Conservation (phyloP, 441 rosid genomes). For the Eruca vesicaria region DNA sequence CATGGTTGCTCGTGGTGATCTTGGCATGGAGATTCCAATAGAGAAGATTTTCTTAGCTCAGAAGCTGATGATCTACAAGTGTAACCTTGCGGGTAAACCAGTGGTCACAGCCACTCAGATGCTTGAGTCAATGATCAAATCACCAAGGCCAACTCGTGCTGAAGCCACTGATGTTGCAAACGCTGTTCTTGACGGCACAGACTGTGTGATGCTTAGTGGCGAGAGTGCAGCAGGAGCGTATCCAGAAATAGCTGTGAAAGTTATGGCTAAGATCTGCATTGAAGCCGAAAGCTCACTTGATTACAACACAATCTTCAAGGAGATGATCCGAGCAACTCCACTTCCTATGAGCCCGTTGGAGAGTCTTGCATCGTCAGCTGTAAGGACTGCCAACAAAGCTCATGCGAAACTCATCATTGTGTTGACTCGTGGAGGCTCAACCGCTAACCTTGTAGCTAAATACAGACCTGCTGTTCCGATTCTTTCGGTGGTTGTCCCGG, state of each 20-base stretch:
- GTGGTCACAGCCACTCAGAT: neutral
- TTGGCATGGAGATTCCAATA: neutral
- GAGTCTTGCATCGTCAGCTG: neutral
- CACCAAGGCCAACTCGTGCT: neutral
- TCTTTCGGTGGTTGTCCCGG: neutral
- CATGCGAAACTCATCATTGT: neutral
- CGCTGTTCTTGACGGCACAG: neutral
- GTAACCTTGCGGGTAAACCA: neutral
- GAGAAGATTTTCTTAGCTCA: neutral
- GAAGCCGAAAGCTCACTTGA: neutral
- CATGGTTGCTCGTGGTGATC: slow-evolving; percentile 95
- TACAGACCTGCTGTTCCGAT: neutral
- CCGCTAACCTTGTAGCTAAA: neutral
- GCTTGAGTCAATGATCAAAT: neutral
- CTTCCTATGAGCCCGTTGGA: neutral
- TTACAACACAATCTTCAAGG: neutral
- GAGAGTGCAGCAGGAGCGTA: neutral
- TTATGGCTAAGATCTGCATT: neutral
- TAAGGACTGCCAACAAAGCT: neutral
- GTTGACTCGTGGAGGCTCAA: neutral
- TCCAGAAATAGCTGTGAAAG: neutral
- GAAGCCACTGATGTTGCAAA: neutral
- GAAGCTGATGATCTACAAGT: neutral
- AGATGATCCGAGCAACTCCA: neutral
- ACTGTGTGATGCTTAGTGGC: neutral